Conservation (phyloP, 176 grass and related monocot genomes). For the Carex pumila region DNA sequence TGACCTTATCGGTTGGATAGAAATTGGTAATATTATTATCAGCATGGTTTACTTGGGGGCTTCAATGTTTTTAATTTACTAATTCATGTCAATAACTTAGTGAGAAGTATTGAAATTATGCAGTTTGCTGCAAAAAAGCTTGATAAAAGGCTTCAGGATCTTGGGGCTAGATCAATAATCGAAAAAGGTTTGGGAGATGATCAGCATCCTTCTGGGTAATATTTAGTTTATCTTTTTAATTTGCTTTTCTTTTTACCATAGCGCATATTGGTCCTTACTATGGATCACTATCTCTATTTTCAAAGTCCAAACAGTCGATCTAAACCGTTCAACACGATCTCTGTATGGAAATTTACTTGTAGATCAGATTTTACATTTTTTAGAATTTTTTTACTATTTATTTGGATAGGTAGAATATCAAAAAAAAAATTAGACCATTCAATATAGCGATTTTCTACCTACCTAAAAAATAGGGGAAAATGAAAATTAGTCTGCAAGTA, state of each 20-base stretch:
- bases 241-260: background rate
- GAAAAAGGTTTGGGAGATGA: conserved; percentile 87
- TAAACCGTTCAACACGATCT: no score
- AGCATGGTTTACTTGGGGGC: background rate
- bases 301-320: no score
- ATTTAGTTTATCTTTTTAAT: background rate
- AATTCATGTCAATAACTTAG: background rate
- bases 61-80: background rate
- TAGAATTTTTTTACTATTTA: no score
- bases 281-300: no score
- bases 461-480: no score
- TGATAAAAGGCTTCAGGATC: conserved; percentile 66
- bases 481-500: no score
- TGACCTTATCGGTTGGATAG: background rate
- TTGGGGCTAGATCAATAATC: conserved; percentile 65
- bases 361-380: no score
- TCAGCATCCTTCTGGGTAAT: conserved; percentile 88
- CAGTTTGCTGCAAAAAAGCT: conserved; percentile 93
- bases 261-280: no score
- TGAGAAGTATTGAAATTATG: conserved; percentile 20
- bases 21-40: background rate
- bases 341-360: no score
- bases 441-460: no score
- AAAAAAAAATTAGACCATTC: no score
- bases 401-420: no score